phyloP scores from a whole-genome alignment of 768 basidiomycete genomes.

The Russula sp. region DNA sequence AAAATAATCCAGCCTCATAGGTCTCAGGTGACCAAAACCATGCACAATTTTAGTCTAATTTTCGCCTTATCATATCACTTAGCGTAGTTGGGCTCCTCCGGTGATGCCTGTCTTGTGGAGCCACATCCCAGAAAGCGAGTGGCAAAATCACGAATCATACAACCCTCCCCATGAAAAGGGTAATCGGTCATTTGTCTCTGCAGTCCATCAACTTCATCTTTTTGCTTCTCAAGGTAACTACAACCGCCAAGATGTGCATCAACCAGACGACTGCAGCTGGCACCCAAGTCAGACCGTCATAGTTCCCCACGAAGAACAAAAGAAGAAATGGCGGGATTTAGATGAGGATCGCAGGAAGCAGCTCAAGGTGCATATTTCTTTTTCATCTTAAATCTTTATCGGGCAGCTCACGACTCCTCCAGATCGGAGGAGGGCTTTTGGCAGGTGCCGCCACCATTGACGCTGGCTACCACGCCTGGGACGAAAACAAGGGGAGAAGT shows the following conservation, averaged over 20 bases:
- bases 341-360: slow-evolving; percentile 56
- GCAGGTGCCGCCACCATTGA: slow-evolving; percentile 53
- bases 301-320: slow-evolving; percentile 45
- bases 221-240: slow-evolving; percentile 11
- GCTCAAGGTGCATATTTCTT: slow-evolving; percentile 45
- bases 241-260: slow-evolving; percentile 22
- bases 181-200: background rate
- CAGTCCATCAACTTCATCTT: background rate
- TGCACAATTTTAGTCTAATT: background rate
- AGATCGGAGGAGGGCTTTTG: slow-evolving; percentile 67
- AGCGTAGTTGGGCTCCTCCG: slow-evolving; percentile 69
- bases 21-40: slow-evolving; percentile 50
- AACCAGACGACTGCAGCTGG: slow-evolving; percentile 31
- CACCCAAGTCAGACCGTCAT: slow-evolving; percentile 36
- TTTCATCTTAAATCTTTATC: background rate
- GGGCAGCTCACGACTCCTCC: slow-evolving; percentile 1
- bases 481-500: slow-evolving; percentile 52
- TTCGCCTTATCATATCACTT: background rate
- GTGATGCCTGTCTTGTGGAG: slow-evolving; percentile 68
- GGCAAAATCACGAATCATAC: slow-evolving; percentile 11
- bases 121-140: slow-evolving; percentile 40
- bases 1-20: slow-evolving; percentile 69
- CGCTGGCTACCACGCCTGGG: slow-evolving; percentile 51
- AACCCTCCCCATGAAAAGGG: slow-evolving; percentile 29
- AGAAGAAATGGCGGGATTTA: slow-evolving; percentile 57